These are phyloP conservation scores for Kazachstania psychrophila DNA, from an alignment of 805 yeast genomes.

Conservation along the genomic window DNA sequence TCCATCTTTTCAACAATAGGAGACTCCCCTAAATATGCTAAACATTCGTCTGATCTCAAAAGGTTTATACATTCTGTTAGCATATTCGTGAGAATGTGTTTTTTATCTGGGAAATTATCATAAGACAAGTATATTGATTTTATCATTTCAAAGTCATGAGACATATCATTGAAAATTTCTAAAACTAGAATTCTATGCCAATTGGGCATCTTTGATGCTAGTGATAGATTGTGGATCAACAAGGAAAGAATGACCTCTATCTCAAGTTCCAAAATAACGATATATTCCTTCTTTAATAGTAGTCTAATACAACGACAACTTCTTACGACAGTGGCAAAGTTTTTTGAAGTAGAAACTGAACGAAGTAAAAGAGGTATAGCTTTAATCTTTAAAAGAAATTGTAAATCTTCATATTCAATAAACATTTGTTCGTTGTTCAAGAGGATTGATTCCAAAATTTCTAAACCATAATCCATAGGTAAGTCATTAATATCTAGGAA, in stretches of 20 bases:
- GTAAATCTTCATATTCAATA: constrained; percentile 51
- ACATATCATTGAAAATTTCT: constrained; percentile 58
- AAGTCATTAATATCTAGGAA: constrained; percentile 45
- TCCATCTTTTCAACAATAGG: constrained; percentile 27
- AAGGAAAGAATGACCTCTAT: constrained; percentile 72
- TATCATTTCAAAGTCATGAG: constrained; percentile 46
- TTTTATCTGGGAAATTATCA: constrained; percentile 49
- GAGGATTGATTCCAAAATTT: constrained; percentile 70
- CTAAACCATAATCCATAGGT: constrained; percentile 64
- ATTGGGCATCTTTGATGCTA: constrained; percentile 41
- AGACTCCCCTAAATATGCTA: constrained; percentile 29
- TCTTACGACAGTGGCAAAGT: constrained; percentile 63
- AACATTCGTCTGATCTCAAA: constrained; percentile 24
- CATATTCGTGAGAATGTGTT: constrained; percentile 51
- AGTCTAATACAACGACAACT: constrained; percentile 63
- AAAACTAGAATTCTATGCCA: constrained; percentile 74
- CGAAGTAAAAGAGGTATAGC: constrained; percentile 71
- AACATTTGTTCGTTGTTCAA: constrained; percentile 53
- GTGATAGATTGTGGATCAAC: constrained; percentile 60
- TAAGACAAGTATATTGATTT: constrained; percentile 48
- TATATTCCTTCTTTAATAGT: constrained; percentile 48
- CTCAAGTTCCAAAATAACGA: constrained; percentile 59
- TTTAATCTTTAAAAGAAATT: constrained; percentile 52
- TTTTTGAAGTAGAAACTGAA: constrained; percentile 42
- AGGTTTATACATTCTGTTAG: constrained; percentile 36